Base-by-base conservation (phyloP, 805 yeast species). In the Schizosaccharomyces cryophilus region DNA sequence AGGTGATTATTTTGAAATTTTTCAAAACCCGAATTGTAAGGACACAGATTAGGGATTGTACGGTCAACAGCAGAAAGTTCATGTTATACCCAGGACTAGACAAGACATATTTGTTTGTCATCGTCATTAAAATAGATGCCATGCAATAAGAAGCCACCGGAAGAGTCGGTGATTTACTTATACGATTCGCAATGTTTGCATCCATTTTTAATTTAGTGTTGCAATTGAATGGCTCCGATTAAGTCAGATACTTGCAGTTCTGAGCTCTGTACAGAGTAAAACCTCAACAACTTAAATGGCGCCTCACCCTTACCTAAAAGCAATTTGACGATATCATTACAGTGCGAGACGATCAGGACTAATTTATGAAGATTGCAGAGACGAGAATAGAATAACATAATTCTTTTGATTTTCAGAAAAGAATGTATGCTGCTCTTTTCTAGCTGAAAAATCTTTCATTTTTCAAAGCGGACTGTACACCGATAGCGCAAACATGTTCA, bases 91-190 rank as follows among this genome's bases (percentile, higher is more conserved):
- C 78, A 71, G 85, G 81, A 35, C 85, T 87, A 29, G 85, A 79
- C 63, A 93, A 84, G 63, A 93, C 97, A 70, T 83, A 90, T 75
- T 93, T 93, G 79, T 93, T 93, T 63, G 97, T 89, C 64, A 89
- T 88, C 38, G 98, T 93, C 98, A 93, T 93, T 71, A 93, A 75
- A 66, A 93, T 93, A 29, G 98, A 93, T 26, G 98, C 86, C 61
- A 78, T 77, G 78, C 99, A 93, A 80, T 93, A 93, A 45, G 61
- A 51, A 55, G 64, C 60, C 60, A 65, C 64, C 42, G 66, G 65
- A 26, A 65, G 56, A n/a, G 24, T 21, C 17, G 56, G 56, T n/a
- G 56, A 51, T 51, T 29, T 51, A 11, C 35, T 21, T 6, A 51
- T 24, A 17, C 35, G 56, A 29, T 51, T 29, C 5, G 26, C 19